These are phyloP conservation scores for Diphasiastrum complanatum DNA, from an alignment of 83 land plant genomes.

Conservation along the genomic window DNA sequence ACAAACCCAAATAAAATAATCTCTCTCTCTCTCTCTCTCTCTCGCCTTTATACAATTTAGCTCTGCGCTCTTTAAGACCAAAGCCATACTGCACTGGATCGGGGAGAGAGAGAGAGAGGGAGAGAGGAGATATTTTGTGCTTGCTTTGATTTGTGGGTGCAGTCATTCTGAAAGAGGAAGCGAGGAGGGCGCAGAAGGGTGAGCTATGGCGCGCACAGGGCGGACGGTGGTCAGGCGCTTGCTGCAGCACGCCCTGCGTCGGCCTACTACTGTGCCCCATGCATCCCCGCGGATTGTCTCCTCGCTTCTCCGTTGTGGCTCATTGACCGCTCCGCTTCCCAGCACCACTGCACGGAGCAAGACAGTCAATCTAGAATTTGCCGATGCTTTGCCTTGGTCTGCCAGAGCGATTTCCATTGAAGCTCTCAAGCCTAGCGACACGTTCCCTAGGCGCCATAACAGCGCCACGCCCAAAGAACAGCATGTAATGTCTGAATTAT, in stretches of 20 bases:
- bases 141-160: too few relatives aligned
- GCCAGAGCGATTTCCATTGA: constrained; percentile 56
- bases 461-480: constrained; percentile 72
- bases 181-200: too few relatives aligned
- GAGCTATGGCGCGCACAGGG: constrained; percentile 18
- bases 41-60: too few relatives aligned
- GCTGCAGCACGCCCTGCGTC: constrained; percentile 8
- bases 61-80: too few relatives aligned
- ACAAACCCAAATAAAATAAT: too few relatives aligned
- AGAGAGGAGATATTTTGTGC: too few relatives aligned
- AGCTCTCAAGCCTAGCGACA: constrained; percentile 73
- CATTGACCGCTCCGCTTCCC: background rate
- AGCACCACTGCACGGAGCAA: constrained; percentile 9
- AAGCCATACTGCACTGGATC: too few relatives aligned
- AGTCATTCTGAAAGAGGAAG: too few relatives aligned
- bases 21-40: too few relatives aligned
- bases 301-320: background rate
- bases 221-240: constrained; percentile 18
- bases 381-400: constrained; percentile 5
- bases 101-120: too few relatives aligned
- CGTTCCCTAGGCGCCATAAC: constrained; percentile 91
- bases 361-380: constrained; percentile 3
- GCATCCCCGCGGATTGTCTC: background rate
- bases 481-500: constrained; percentile 55
- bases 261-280: background rate